Base-by-base conservation (phyloP, 2,329 filamentous ascomycete genomes). In the Colletotrichum kahawae region DNA sequence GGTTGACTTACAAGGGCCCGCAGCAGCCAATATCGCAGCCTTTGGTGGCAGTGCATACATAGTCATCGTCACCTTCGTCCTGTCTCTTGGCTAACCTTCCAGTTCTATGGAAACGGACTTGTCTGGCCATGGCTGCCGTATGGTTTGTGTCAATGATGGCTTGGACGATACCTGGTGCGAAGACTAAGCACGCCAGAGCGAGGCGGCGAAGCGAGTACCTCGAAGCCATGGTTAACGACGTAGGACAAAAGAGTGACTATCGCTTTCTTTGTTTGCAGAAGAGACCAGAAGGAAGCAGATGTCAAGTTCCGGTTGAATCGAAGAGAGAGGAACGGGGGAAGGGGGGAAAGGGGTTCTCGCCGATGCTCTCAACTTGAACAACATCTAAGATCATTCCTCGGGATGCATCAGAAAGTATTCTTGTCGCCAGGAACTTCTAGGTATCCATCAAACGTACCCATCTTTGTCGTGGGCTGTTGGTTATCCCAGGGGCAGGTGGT, bases 1-100 rank as follows among this genome's bases (percentile, higher is more conserved):
- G 8, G 59, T 67, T 7, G 74, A 77, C 18, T 76, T 71, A 64
- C 77, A 80, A 16, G 34, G 76, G 62, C 48, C 78, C 77, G 57
- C 76, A 80, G 67, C 75, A 80, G 31, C 76, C 77, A 51, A 77
- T 74, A 36, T 70, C 68, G 34, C 76, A 80, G 13, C 75, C 74
- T 24, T 76, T 80, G 0, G 67, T 57, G 8, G 27, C 38, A 3
- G 43, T 63, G 56, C 77, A 77, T 14, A 60, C 71, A 29, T 75
- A 77, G 59, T 75, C 75, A n/a, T 66, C 62, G 10, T 71, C 48
- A 9, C 34, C 43, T 24, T 56, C 43, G 5, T 33, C 65, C 13
- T 24, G 54, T 29, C 54, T 29, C 16, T 57, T 29, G 21, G 54
- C 54, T 10, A 29, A 21, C 0, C 21, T 51, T 51, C 43, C 43